These are phyloP conservation scores for Lodderomyces beijingensis DNA, from an alignment of 1,139 yeast genomes.

Conservation along the genomic window DNA sequence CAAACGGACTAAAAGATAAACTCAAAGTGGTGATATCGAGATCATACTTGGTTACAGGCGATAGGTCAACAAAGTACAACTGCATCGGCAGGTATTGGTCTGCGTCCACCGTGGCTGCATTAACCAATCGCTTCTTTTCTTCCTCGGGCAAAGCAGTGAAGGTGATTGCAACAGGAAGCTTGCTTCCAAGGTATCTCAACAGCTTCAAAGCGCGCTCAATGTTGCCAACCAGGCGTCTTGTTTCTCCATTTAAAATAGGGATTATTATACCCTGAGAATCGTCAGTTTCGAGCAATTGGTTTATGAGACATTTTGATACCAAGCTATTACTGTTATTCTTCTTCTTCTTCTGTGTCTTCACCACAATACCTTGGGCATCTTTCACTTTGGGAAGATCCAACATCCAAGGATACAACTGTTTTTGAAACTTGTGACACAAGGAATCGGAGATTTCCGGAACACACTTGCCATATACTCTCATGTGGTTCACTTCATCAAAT, in stretches of 20 bases:
- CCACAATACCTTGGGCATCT: constrained; percentile 32
- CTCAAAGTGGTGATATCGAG: constrained; percentile 14
- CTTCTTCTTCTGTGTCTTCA: constrained; percentile 19
- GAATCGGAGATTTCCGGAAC: constrained; percentile 10
- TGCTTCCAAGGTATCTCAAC: constrained; percentile 24
- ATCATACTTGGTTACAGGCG: not conserved
- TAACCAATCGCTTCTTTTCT: constrained; percentile 18
- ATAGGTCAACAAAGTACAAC: constrained; percentile 6
- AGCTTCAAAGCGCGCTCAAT: constrained; percentile 22
- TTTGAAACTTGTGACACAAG: constrained; percentile 8
- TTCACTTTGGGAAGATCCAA: constrained; percentile 9
- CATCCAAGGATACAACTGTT: constrained; percentile 22
- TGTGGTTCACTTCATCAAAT: constrained; percentile 21
- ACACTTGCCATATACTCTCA: constrained; percentile 31
- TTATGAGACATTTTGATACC: constrained; percentile 20
- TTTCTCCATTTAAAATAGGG: constrained; percentile 18
- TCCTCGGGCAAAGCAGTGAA: constrained; percentile 12
- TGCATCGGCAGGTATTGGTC: constrained; percentile 9
- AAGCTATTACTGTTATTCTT: constrained; percentile 19
- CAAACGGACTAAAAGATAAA: constrained; percentile 29
- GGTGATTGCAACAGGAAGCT: constrained; percentile 28
- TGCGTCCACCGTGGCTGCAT: constrained; percentile 19
- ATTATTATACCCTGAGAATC: constrained; percentile 35
- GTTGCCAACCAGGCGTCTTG: constrained; percentile 15
- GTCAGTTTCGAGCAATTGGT: constrained; percentile 8